Evolutionary conservation across 2,329 filamentous ascomycete genomes (phyloP), one percentile per base, ranked within the genome.

Genomic region (Pyricularia grisea): DNA sequence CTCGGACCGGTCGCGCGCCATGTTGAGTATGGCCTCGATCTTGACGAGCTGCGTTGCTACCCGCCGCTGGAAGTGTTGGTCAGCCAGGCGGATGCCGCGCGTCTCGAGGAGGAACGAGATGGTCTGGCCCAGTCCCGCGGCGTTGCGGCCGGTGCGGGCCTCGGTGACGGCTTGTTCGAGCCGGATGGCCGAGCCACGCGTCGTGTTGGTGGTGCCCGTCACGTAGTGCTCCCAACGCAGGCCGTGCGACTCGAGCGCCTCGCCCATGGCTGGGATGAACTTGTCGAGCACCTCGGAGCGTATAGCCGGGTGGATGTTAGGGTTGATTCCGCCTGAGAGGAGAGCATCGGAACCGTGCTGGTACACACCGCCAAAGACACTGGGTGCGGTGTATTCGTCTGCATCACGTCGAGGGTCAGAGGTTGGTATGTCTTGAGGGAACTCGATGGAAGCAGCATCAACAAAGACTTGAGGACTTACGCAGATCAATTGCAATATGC

Each of bases 191-290:
- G 65, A 66, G 11, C 66, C 66, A 9, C 36, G 66, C 7, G 66
- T 61, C 36, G 36, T 60, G 66, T 61, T 67, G 42, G 50, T 58
- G 5, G 27, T 2, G 20, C 66, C 66, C 17, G 66, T 67, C 14
- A 67, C 66, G 42, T 67, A 67, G 66, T 58, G 66, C 28, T 67
- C 66, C 66, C 66, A 67, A 4, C 66, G 66, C 42, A 67, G 66
- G 28, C 66, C 66, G 33, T 60, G 42, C 2, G 27, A 30, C 28
- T 67, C 66, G 27, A 67, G 36, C 4, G 36, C 36, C 25, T 17
- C 11, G 17, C 66, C 66, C 66, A 67, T 61, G 28, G 36, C 50
- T 20, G 50, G 42, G 27, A 60, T 60, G 66, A 67, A 67, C 23
- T 30, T 58, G 42, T 58, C 36, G 7, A 58, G 42, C 3, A 60